Percentiles rank a stretch among this genome's conserved stretches.
Conservation (phyloP, 2,329 filamentous ascomycete species). For the Clonostachys sp. region DNA sequence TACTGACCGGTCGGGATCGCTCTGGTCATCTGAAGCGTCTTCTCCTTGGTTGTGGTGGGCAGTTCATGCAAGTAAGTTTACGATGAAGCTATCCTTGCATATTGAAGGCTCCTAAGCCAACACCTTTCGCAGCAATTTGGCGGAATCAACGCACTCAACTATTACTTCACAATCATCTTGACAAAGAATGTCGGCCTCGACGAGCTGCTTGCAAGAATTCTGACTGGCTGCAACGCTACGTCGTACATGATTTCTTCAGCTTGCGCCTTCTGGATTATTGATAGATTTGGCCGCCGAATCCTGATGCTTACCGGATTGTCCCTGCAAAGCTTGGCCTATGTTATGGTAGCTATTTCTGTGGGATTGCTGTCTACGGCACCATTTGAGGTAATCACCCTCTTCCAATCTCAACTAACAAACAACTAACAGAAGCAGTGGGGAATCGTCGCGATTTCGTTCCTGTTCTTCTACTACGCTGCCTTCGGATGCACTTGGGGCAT, state of each 20-base stretch:
- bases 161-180: conserved; percentile 13
- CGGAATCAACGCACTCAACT: conserved; percentile 20
- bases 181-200: conserved; percentile 2
- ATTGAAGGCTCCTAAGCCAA: neutral
- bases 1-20: neutral
- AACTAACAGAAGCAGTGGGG: conserved; percentile 1
- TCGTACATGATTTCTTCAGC: conserved; percentile 14
- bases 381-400: conserved; percentile 4
- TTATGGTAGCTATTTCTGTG: conserved; percentile 4
- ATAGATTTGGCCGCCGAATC: conserved; percentile 1
- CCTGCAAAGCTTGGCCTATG: conserved; percentile 2
- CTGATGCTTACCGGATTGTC: conserved; percentile 3
- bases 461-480: conserved; percentile 3
- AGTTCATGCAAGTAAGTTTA: conserved; percentile 1
- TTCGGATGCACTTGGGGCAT: conserved; percentile 3
- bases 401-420: neutral
- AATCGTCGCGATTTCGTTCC: conserved; percentile 2
- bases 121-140: conserved; percentile 7
- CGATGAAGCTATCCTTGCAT: neutral
- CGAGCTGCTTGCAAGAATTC: conserved; percentile 4
- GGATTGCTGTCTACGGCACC: conserved; percentile 8
- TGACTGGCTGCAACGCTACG: conserved; percentile 8
- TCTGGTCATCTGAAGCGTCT: conserved; percentile 1
- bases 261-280: conserved; percentile 3
- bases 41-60: conserved; percentile 1